Percentiles rank a stretch among this genome's conserved stretches.
Conservation (phyloP, 2,329 filamentous ascomycete genomes). For the Microascus cirrosus region DNA sequence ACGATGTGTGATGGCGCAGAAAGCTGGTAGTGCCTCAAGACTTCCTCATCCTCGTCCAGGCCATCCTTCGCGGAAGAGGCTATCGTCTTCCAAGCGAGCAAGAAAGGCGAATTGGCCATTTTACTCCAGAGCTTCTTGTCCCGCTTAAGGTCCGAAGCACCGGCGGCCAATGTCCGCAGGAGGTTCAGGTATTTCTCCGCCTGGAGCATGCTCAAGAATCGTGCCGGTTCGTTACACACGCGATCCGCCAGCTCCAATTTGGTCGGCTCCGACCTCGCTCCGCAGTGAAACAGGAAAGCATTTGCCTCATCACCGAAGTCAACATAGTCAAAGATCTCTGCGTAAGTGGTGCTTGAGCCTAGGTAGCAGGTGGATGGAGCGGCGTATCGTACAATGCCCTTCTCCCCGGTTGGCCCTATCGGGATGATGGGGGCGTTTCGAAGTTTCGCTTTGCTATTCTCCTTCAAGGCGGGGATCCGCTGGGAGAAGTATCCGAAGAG, state of each 20-base stretch:
- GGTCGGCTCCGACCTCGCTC: slow-evolving; percentile 84
- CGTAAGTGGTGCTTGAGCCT: slow-evolving; percentile 59
- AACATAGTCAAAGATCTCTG: slow-evolving; percentile 92
- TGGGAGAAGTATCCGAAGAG: slow-evolving; percentile 78
- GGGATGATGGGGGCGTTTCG: slow-evolving; percentile 62
- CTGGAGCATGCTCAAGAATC: slow-evolving; percentile 69
- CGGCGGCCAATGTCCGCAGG: slow-evolving; percentile 69
- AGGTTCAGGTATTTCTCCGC: slow-evolving; percentile 81
- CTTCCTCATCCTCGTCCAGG: slow-evolving; percentile 42
- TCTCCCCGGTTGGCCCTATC: slow-evolving; percentile 27
- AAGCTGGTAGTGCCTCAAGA: slow-evolving; percentile 70
- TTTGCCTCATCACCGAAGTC: slow-evolving; percentile 87
- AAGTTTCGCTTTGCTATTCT: slow-evolving; percentile 47
- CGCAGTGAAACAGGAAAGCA: slow-evolving; percentile 75
- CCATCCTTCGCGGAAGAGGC: slow-evolving; percentile 7
- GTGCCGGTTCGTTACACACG: slow-evolving; percentile 72
- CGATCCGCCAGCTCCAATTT: slow-evolving; percentile 75
- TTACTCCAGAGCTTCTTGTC: slow-evolving; percentile 69
- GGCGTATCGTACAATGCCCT: slow-evolving; percentile 5
- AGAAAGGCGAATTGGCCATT: slow-evolving; percentile 64
- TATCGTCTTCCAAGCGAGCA: slow-evolving; percentile 60
- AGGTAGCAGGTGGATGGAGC: slow-evolving; percentile 44
- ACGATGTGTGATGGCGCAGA: slow-evolving; percentile 62
- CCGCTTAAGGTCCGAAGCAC: slow-evolving; percentile 55
- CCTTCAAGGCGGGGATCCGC: slow-evolving; percentile 62